Base-by-base conservation (phyloP, 495 filamentous ascomycete genomes). In the Letharia columbiana region DNA sequence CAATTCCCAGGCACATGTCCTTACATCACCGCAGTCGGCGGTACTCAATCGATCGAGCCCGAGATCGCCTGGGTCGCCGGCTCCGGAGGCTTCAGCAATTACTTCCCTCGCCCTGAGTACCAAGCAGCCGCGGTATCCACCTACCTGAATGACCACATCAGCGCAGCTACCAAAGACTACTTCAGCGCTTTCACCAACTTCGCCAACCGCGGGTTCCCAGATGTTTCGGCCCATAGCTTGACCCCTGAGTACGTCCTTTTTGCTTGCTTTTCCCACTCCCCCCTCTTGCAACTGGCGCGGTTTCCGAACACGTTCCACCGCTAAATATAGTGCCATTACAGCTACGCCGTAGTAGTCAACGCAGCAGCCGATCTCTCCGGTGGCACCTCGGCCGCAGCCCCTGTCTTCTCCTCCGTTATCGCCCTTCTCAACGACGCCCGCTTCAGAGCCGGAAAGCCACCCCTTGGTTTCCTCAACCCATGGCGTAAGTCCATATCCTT, bases 41-140 rank as follows among this genome's bases (percentile, higher is more conserved):
- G 83, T 35, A 88, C 86, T 8, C 71, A 77, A 18, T 71, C 72
- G 60, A 72, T 83, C 37, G 72, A 70, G 23, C 86, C 86, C 5
- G 86, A 89, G 66, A 68, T 76, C 17, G 82, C 80, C 2, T 78
- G 77, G 67, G 76, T 78, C 33, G 78, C 77, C 59, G 71, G 68
- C 62, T 82, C 80, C 2, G 90, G 86, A 15, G 89, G 89, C 18
- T 92, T 92, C 78, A 85, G 82, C 59, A 79, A 85, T 68, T 80
- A 82, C 66, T 92, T 87, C 71, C 64, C 75, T 0, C 76, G 80
- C 1, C 86, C 87, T 0, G 74, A 59, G 12, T 92, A 86, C 76
- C 89, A 92, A 71, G 69, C 82, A 2, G 70, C 68, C 0, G 83
- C 79, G 0, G 79, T 92, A 0, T 57, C 72, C 5, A 68, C 71